Percentiles rank a stretch among this genome's conserved stretches.
phyloP scores from a whole-genome alignment of 2,329 filamentous ascomycete genomes.

The Penicillium sp. region DNA sequence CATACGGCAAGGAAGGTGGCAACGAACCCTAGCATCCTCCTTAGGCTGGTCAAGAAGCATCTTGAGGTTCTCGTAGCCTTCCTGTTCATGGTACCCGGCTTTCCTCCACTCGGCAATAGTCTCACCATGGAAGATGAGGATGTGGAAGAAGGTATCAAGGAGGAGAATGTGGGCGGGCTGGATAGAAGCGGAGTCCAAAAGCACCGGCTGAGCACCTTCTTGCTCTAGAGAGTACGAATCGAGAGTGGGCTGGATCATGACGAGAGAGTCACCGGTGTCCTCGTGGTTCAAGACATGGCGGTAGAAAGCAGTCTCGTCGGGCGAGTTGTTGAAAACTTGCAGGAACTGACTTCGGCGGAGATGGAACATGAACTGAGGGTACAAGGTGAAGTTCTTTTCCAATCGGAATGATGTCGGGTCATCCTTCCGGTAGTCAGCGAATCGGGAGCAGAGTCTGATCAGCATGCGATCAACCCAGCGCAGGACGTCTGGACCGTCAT shows the following conservation, averaged over 20 bases:
- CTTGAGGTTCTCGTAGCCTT: slow-evolving; percentile 95
- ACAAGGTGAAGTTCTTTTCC: slow-evolving; percentile 98
- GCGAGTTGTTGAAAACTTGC: slow-evolving; percentile 98
- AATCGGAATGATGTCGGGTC: slow-evolving; percentile 92
- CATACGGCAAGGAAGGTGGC: not conserved
- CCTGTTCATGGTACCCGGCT: slow-evolving; percentile 93
- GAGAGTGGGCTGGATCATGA: slow-evolving; percentile 97
- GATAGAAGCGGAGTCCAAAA: slow-evolving; percentile 92
- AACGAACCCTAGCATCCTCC: slow-evolving; percentile 80
- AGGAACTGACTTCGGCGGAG: slow-evolving; percentile 92
- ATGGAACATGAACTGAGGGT: slow-evolving; percentile 99
- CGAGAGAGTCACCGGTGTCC: slow-evolving; percentile 87
- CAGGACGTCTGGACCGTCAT: slow-evolving; percentile 95
- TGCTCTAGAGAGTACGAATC: slow-evolving; percentile 97
- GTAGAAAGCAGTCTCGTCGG: slow-evolving; percentile 98
- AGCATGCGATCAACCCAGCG: slow-evolving; percentile 98
- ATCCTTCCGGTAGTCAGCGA: slow-evolving; percentile 96
- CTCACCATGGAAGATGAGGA: slow-evolving; percentile 97
- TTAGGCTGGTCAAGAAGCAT: slow-evolving; percentile 82
- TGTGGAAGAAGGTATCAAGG: slow-evolving; percentile 98
- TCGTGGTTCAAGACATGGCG: slow-evolving; percentile 94
- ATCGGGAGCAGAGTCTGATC: slow-evolving; percentile 88
- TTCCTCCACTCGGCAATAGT: slow-evolving; percentile 97
- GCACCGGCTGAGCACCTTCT: slow-evolving; percentile 82
- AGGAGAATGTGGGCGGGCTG: slow-evolving; percentile 88